A percentile compares a stretch with the other conserved stretches of the same genome.
phyloP scores from a whole-genome alignment of 495 filamentous ascomycete species.

The Darksidea phi region DNA sequence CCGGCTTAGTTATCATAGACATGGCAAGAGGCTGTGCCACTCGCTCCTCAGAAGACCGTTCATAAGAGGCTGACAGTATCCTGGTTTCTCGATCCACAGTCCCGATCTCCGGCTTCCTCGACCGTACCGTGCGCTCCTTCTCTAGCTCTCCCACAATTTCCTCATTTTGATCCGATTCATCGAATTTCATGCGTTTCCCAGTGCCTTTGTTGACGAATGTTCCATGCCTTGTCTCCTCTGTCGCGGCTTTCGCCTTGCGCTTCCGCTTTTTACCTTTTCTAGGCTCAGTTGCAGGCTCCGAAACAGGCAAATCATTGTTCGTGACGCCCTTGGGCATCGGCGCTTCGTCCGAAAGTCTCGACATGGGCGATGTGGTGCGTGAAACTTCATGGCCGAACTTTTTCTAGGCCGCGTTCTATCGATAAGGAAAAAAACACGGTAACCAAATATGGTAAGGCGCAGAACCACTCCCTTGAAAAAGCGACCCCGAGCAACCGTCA shows the following conservation, averaged over 20 bases:
- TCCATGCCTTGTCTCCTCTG: not conserved
- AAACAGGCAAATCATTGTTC: too few relatives aligned
- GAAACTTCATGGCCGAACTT: not conserved
- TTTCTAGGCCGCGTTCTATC: not conserved
- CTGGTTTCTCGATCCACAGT: too few relatives aligned
- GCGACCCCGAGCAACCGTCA: too few relatives aligned
- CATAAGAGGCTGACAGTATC: not conserved
- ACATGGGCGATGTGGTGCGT: not conserved
- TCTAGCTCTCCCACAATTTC: too few relatives aligned
- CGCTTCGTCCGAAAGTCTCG: not conserved
- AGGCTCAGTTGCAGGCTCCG: constrained; percentile 16
- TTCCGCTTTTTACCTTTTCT: constrained; percentile 40
- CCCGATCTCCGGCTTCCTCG: too few relatives aligned
- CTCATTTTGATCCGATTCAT: not conserved
- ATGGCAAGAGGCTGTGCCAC: too few relatives aligned
- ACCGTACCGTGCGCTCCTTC: too few relatives aligned
- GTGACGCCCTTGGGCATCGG: not conserved
- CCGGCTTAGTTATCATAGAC: too few relatives aligned
- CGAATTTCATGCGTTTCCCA: constrained; percentile 6
- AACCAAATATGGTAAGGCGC: not conserved
- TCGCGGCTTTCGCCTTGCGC: not conserved
- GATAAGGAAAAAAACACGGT: not conserved
- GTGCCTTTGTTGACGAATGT: not conserved
- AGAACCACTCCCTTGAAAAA: not conserved
- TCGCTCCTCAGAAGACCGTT: too few relatives aligned